These are phyloP conservation scores for Yamadazyma siamensis DNA, from an alignment of 1,139 yeast genomes.

Conservation along the genomic window DNA sequence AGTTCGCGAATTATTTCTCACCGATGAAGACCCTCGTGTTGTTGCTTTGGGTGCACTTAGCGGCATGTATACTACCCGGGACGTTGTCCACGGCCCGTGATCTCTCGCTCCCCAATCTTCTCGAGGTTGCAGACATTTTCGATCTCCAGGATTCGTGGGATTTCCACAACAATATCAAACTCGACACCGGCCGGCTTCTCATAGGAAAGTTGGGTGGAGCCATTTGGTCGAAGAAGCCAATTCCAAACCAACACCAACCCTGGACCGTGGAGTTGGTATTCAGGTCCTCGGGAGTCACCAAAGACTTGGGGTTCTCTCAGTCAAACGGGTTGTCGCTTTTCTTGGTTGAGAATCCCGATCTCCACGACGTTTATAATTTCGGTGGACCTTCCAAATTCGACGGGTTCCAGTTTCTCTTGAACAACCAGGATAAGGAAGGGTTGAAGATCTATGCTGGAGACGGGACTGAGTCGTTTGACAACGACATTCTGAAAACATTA, in stretches of 20 bases:
- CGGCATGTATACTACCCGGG: conserved; percentile 3
- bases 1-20: too few species aligned
- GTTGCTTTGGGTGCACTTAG: too few species aligned
- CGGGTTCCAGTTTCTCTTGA: conserved; percentile 59
- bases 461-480: conserved; percentile 36
- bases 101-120: conserved; percentile 31
- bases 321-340: conserved; percentile 53
- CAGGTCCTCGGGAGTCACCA: conserved; percentile 49
- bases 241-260: conserved; percentile 32
- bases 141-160: conserved; percentile 30
- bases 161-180: conserved; percentile 21
- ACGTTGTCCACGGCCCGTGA: conserved; percentile 10
- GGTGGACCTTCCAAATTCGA: conserved; percentile 55
- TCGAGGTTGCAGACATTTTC: conserved; percentile 19
- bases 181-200: conserved; percentile 40
- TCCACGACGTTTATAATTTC: conserved; percentile 23
- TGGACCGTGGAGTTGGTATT: conserved; percentile 63
- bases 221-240: conserved; percentile 44
- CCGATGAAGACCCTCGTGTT: too few species aligned
- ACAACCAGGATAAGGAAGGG: conserved; percentile 46
- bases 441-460: conserved; percentile 59
- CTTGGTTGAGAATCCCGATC: conserved; percentile 30
- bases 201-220: conserved; percentile 41
- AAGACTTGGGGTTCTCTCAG: conserved; percentile 24
- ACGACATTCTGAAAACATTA: conserved; percentile 31